Percentiles rank a stretch among this genome's conserved stretches.
Conservation (phyloP, 2,329 filamentous ascomycete genomes). For the Xylariaceae sp. region DNA sequence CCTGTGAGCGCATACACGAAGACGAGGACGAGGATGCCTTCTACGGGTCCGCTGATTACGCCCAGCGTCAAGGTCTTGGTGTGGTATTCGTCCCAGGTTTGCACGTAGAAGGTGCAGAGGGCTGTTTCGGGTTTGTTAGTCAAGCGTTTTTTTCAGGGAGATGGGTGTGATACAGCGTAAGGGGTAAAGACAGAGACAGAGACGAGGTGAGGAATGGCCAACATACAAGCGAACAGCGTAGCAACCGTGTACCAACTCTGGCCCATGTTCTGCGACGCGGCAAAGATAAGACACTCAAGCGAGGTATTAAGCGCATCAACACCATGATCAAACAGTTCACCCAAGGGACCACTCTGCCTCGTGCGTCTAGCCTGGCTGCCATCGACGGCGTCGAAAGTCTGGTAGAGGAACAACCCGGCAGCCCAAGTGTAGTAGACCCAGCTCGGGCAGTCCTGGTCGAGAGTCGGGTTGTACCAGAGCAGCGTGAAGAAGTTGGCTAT, state of each 20-base stretch:
- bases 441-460: conserved; percentile 86
- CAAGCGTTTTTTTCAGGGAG: too few species aligned
- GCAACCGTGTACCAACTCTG: conserved; percentile 87
- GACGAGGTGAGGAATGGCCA: not conserved
- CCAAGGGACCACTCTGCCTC: conserved; percentile 84
- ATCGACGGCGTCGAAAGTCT: conserved; percentile 97
- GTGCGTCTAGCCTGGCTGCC: conserved; percentile 92
- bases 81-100: conserved; percentile 99
- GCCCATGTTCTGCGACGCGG: conserved; percentile 86
- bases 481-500: conserved; percentile 85
- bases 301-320: conserved; percentile 95
- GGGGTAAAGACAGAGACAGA: not conserved
- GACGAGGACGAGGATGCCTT: conserved; percentile 84
- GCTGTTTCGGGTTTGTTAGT: conserved; percentile 43
- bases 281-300: conserved; percentile 90
- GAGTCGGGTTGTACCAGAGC: conserved; percentile 91
- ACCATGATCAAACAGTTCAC: conserved; percentile 95
- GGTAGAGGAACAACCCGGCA: conserved; percentile 85
- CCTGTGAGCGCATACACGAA: conserved; percentile 80
- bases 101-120: conserved; percentile 93
- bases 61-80: conserved; percentile 93
- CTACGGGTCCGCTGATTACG: conserved; percentile 88
- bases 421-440: conserved; percentile 98
- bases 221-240: conserved; percentile 74
- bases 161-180: too few species aligned